A percentile compares a stretch with the other conserved stretches of the same genome.
Evolutionary conservation across 345 rosid species (phyloP).

Genomic region (Kandelia obovata): DNA sequence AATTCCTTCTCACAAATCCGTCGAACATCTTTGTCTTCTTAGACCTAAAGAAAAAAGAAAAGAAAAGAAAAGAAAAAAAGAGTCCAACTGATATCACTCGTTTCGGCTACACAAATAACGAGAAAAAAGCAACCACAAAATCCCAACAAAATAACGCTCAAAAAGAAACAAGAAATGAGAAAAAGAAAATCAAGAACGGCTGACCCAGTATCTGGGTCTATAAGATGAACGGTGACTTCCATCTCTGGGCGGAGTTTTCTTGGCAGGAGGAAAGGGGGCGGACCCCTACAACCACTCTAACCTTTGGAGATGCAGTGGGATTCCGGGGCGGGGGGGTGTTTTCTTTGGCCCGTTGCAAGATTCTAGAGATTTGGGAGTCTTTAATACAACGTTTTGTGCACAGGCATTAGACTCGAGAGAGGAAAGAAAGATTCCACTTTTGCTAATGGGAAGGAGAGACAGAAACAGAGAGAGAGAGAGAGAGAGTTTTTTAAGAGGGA

Average conservation of each 20-base stretch:
- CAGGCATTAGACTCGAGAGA: conserved; percentile 17
- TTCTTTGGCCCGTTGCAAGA: conserved; percentile 16
- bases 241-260: conserved; percentile 33
- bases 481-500: not conserved
- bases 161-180: not conserved
- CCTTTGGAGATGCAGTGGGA: conserved; percentile 36
- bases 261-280: conserved; percentile 59
- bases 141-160: not conserved
- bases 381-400: conserved; percentile 2
- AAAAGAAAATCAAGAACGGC: not conserved
- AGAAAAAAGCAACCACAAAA: conserved; percentile 2
- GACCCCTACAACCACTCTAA: conserved; percentile 60
- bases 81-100: conserved; percentile 71
- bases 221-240: conserved; percentile 66
- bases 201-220: conserved; percentile 68
- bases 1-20: conserved; percentile 68
- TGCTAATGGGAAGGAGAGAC: not conserved
- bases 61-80: conserved; percentile 35
- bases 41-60: conserved; percentile 16
- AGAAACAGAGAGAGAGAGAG: not conserved
- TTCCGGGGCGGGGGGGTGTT: not conserved
- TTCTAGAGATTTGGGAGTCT: conserved; percentile 13
- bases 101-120: conserved; percentile 39
- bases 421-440: not conserved
- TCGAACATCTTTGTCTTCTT: conserved; percentile 53